Percentiles rank a stretch among this genome's conserved stretches.
phyloP scores from a whole-genome alignment of 2,329 filamentous ascomycete genomes.

The Ceratocystis huliohia region DNA sequence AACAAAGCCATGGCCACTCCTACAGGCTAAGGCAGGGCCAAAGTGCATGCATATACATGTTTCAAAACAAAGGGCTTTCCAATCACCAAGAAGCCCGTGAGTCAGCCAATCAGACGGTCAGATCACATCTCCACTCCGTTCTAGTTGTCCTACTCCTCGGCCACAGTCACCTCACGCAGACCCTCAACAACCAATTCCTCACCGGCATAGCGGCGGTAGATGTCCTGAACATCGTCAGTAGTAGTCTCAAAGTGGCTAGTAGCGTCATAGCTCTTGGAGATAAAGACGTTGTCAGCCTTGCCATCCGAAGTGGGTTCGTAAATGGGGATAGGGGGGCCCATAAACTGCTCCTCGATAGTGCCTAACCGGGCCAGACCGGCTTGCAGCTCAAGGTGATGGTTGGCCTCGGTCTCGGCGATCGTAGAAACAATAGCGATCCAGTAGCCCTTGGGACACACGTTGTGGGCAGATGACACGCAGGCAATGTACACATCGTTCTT shows the following conservation, averaged over 20 bases:
- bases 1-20: neutral
- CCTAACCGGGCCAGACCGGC: slow-evolving; percentile 86
- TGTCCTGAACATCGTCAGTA: slow-evolving; percentile 83
- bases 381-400: slow-evolving; percentile 92
- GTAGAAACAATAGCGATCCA: slow-evolving; percentile 98
- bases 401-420: slow-evolving; percentile 79
- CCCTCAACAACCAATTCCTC: slow-evolving; percentile 82
- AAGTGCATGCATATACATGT: slow-evolving; percentile 17
- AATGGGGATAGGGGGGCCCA: slow-evolving; percentile 80
- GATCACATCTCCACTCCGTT: neutral
- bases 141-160: slow-evolving; percentile 34
- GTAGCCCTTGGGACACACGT: slow-evolving; percentile 97
- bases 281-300: slow-evolving; percentile 79
- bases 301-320: slow-evolving; percentile 84
- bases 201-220: slow-evolving; percentile 72
- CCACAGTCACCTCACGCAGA: slow-evolving; percentile 63
- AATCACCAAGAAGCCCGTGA: neutral
- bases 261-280: slow-evolving; percentile 97
- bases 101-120: no score
- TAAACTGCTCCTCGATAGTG: slow-evolving; percentile 91
- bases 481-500: slow-evolving; percentile 98
- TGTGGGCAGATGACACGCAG: slow-evolving; percentile 88
- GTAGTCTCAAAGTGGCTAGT: slow-evolving; percentile 94
- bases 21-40: neutral
- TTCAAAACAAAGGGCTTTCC: neutral